phyloP scores from a whole-genome alignment of 345 rosid species.

The Limnanthes douglasii region DNA sequence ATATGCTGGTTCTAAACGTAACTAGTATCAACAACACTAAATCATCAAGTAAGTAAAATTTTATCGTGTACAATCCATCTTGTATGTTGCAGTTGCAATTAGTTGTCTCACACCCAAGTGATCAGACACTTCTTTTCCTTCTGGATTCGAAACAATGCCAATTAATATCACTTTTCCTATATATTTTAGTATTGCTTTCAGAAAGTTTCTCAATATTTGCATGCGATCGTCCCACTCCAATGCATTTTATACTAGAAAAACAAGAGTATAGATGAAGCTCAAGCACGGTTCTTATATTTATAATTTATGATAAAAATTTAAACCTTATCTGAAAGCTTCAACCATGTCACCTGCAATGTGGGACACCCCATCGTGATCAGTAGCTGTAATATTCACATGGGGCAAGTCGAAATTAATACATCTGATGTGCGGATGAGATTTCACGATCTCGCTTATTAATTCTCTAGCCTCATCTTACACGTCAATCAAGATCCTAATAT shows the following conservation, averaged over 20 bases:
- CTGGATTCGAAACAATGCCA: slow-evolving; percentile 11
- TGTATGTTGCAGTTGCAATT: too few relatives aligned
- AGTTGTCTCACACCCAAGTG: slow-evolving; percentile 7
- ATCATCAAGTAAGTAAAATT: too few relatives aligned
- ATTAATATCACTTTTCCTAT: slow-evolving; percentile 13
- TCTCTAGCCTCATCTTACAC: slow-evolving; percentile 24
- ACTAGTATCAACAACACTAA: too few relatives aligned
- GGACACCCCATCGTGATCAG: slow-evolving; percentile 7
- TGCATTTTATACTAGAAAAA: too few relatives aligned
- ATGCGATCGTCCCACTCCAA: slow-evolving; percentile 17
- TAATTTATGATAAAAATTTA: slow-evolving; percentile 7
- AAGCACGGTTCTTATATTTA: too few relatives aligned
- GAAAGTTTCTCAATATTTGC: slow-evolving; percentile 11
- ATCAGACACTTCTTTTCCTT: slow-evolving; percentile 1
- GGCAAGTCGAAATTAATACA: slow-evolving; percentile 25
- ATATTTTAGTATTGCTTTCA: slow-evolving; percentile 18
- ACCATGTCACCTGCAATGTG: slow-evolving; percentile 29
- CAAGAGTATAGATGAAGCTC: too few relatives aligned
- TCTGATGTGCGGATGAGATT: slow-evolving; percentile 16
- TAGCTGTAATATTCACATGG: slow-evolving; percentile 20
- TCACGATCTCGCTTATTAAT: slow-evolving; percentile 10
- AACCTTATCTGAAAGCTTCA: not conserved
- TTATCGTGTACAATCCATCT: too few relatives aligned
- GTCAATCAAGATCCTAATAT: slow-evolving; percentile 14
- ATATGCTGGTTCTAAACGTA: too few relatives aligned